Conservation (phyloP, 176 grass and related monocot species). For the Areca catechu region DNA sequence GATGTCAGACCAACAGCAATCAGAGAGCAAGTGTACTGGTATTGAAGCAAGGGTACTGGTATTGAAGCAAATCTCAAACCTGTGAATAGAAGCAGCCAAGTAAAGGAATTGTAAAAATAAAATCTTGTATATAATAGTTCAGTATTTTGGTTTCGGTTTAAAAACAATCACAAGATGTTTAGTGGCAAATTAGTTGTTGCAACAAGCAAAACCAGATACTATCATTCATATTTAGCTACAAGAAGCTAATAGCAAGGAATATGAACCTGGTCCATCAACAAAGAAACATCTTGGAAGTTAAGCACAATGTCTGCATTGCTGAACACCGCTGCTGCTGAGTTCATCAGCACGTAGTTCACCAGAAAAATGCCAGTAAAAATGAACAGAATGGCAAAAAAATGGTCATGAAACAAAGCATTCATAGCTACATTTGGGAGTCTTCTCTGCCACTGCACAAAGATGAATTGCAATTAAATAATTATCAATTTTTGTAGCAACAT, state of each 20-base stretch:
- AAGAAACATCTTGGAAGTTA: constrained; percentile 80
- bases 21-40: no score
- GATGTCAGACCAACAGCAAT: no score
- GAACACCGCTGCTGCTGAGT: constrained; percentile 75
- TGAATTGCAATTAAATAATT: not conserved
- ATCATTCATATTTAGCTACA: not conserved
- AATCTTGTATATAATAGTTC: no score
- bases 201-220: no score
- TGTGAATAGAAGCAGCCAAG: no score
- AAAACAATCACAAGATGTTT: no score
- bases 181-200: no score
- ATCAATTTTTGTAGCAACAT: no score
- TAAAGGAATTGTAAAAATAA: no score
- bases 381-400: constrained; percentile 82
- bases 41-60: no score
- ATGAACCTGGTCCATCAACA: constrained; percentile 90
- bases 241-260: constrained; percentile 7
- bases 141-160: no score
- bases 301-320: constrained; percentile 59
- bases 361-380: constrained; percentile 93
- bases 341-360: constrained; percentile 90
- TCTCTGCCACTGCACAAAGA: constrained; percentile 73
- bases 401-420: constrained; percentile 80
- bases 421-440: constrained; percentile 32
- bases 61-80: no score